A percentile compares a stretch with the other conserved stretches of the same genome.
These are phyloP conservation scores for Tilletia indica DNA, from an alignment of 1,284 basidiomycete species.

Conservation along the genomic window DNA sequence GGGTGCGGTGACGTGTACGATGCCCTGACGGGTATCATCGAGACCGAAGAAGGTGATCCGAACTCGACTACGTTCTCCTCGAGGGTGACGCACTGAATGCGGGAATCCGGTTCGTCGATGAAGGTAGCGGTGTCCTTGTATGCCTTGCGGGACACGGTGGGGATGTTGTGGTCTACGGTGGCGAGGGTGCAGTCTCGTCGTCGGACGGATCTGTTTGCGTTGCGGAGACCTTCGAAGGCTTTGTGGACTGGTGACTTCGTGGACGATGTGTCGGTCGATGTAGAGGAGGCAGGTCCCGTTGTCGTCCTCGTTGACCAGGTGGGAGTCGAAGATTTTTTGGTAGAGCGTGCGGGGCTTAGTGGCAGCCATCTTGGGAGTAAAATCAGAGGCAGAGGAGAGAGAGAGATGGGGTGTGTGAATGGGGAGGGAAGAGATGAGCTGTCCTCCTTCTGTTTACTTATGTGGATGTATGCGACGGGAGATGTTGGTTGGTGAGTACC, in stretches of 20 bases:
- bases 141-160: constrained; percentile 47
- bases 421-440: not conserved
- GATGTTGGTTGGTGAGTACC: too few relatives aligned
- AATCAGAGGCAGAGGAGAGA: too few relatives aligned
- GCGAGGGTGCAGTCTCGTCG: constrained; percentile 54
- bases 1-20: constrained; percentile 54
- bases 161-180: constrained; percentile 55
- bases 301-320: constrained; percentile 47
- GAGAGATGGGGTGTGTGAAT: not conserved
- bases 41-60: constrained; percentile 55
- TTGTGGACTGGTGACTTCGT: constrained; percentile 55
- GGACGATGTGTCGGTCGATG: constrained; percentile 54
- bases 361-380: constrained; percentile 5
- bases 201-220: constrained; percentile 45
- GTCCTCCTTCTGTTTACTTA: too few relatives aligned
- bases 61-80: constrained; percentile 54
- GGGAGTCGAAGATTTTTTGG: constrained; percentile 53
- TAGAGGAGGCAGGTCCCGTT: constrained; percentile 52
- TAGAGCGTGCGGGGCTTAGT: constrained; percentile 43
- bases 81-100: constrained; percentile 52
- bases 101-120: constrained; percentile 50
- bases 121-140: constrained; percentile 53
- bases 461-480: too few relatives aligned
- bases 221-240: constrained; percentile 52
- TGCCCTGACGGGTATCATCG: constrained; percentile 52